phyloP scores from a whole-genome alignment of 2,329 filamentous ascomycete genomes.

The Ceratocystis huliohia region DNA sequence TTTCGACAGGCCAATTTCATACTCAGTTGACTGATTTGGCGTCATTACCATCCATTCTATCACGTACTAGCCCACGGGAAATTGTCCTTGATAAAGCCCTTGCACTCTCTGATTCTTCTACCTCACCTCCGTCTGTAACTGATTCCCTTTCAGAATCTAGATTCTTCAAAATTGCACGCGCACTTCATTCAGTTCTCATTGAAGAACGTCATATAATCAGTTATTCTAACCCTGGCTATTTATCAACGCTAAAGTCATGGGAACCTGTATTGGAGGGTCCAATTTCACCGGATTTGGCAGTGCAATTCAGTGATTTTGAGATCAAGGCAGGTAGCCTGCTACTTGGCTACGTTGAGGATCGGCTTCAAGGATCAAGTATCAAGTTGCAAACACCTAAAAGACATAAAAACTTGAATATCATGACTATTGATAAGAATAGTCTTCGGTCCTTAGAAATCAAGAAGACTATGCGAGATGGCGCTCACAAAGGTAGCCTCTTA shows the following conservation, averaged over 20 bases:
- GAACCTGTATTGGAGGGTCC: conserved; percentile 61
- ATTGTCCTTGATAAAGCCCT: conserved; percentile 57
- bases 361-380: conserved; percentile 64
- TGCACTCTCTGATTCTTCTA: neutral
- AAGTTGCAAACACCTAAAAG: conserved; percentile 73
- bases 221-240: conserved; percentile 44
- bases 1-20: conserved; percentile 89
- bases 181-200: conserved; percentile 53
- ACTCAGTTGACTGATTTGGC: conserved; percentile 63
- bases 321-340: conserved; percentile 64
- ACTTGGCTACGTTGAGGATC: conserved; percentile 71
- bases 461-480: conserved; percentile 68
- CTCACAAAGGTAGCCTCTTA: conserved; percentile 69
- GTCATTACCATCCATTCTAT: conserved; percentile 65
- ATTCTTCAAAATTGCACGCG: conserved; percentile 36
- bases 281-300: conserved; percentile 40
- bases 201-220: conserved; percentile 67
- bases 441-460: conserved; percentile 81
- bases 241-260: conserved; percentile 53
- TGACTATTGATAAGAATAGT: conserved; percentile 87
- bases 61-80: conserved; percentile 72
- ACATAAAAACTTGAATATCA: conserved; percentile 60
- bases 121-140: neutral
- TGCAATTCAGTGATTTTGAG: conserved; percentile 54
- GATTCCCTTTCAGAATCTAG: neutral